Percentiles rank a stretch among this genome's conserved stretches.
Conservation (phyloP, 164 flowering plant genomes). For the Warburgia ugandensis region DNA sequence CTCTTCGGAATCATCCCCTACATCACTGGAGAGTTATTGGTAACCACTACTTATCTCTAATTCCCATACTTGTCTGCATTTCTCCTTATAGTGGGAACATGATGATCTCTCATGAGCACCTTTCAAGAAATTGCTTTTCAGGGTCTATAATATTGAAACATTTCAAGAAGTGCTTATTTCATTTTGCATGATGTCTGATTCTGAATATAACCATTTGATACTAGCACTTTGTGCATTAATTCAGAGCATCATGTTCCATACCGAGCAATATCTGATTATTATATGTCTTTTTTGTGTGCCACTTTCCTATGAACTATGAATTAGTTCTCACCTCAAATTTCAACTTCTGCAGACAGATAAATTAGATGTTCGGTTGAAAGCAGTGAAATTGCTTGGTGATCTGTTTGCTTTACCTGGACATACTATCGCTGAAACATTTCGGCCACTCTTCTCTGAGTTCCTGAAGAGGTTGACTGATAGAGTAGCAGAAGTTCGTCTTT, state of each 20-base stretch:
- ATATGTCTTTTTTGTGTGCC: too few species aligned
- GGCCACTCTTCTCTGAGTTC: constrained; percentile 76
- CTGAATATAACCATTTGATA: too few species aligned
- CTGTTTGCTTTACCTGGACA: constrained; percentile 65
- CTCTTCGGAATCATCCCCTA: constrained; percentile 71
- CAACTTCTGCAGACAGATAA: constrained; percentile 59
- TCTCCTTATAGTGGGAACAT: not conserved
- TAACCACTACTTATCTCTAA: constrained; percentile 22
- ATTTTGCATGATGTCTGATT: too few species aligned
- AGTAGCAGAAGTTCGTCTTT: constrained; percentile 72
- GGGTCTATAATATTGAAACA: too few species aligned
- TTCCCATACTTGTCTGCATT: not conserved
- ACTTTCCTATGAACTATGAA: too few species aligned
- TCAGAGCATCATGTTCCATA: too few species aligned
- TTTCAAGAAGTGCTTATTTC: too few species aligned
- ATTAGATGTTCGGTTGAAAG: constrained; percentile 64
- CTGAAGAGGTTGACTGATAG: constrained; percentile 89
- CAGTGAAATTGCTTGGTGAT: constrained; percentile 75
- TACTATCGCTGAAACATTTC: constrained; percentile 56
- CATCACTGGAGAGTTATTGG: constrained; percentile 88
- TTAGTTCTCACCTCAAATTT: too few species aligned
- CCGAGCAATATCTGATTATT: too few species aligned
- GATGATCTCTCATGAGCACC: too few species aligned
- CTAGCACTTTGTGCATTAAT: too few species aligned
- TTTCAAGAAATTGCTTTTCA: too few species aligned